Evolutionary conservation across 1,139 yeast species (phyloP), one percentile per base, ranked within the genome.

Genomic region (Insectozyma bohioensis): DNA sequence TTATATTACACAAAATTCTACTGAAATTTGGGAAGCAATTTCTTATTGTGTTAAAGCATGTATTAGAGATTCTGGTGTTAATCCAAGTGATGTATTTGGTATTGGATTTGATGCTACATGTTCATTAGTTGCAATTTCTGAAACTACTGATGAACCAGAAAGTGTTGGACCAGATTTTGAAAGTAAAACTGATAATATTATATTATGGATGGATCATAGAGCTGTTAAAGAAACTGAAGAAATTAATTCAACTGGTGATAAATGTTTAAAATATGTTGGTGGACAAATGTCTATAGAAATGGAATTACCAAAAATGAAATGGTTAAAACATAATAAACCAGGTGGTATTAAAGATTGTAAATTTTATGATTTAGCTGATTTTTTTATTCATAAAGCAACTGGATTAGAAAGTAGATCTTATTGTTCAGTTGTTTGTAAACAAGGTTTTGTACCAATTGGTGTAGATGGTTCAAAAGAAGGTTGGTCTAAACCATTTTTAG

Each of bases 141-240:
- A 83, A 44, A 58, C 67, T 13, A 66, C 73, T 24, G 88, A 85
- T 50, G 57, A 67, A 30, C 95, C 95, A 3, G 74, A 85, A 28
- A 87, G 84, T 1, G 97, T 90, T 11, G 98, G 98, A 10, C 98
- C 98, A 1, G 86, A 90, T 52, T 92, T 86, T 56, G 46, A 62
- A 24, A 80, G 86, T 50, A 48, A 66, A 25, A 74, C 74, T 43
- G 95, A 90, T 54, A 88, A 92, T 58, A 82, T 92, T 50, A 80
- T 92, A 34, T 64, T 92, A 39, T 92, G 98, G 97, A 90, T 92
- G 97, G 98, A 92, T 62, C 98, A 92, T 60, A 75, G 98, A 45
- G 97, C 98, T 1, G 80, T 72, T n/a, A 68, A 69, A n/a, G 96
- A 90, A 57, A 88, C 97, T 13, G 65, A 77, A 41, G 73, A 67